Conservation (phyloP, 2,329 filamentous ascomycete species). For the Tolypocladium tropicale region DNA sequence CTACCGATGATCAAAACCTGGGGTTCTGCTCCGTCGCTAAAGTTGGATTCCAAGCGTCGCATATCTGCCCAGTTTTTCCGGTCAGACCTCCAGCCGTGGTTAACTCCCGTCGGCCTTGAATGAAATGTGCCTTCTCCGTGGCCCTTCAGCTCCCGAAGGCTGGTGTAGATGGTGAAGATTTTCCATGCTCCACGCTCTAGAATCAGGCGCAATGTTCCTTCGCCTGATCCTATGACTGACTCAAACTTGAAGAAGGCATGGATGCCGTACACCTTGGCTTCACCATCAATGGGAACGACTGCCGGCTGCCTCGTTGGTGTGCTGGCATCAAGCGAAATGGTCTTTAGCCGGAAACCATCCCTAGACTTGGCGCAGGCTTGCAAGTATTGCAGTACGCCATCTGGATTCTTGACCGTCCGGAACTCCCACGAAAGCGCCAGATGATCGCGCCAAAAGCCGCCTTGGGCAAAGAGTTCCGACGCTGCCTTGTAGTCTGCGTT, state of each 20-base stretch:
- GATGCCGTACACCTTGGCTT: constrained; percentile 39
- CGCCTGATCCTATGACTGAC: constrained; percentile 42
- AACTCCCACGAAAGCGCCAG: constrained; percentile 47
- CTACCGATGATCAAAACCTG: constrained; percentile 51
- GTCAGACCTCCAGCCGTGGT: constrained; percentile 40
- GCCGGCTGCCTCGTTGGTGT: constrained; percentile 32
- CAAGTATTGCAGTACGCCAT: constrained; percentile 29
- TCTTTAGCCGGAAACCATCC: constrained; percentile 29
- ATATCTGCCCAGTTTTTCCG: constrained; percentile 52
- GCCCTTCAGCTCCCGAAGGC: constrained; percentile 41
- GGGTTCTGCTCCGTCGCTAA: constrained; percentile 37
- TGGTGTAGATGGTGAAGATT: constrained; percentile 53
- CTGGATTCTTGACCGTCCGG: constrained; percentile 35
- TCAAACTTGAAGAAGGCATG: constrained; percentile 45
- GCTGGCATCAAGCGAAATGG: constrained; percentile 35
- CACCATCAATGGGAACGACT: constrained; percentile 34
- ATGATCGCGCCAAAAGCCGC: constrained; percentile 50
- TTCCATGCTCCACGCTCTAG: constrained; percentile 41
- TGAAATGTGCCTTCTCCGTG: constrained; percentile 37
- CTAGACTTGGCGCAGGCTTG: constrained; percentile 15
- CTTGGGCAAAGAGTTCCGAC: constrained; percentile 27
- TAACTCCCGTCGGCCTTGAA: constrained; percentile 42
- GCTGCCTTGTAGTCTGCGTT: constrained; percentile 22
- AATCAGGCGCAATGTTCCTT: constrained; percentile 44
- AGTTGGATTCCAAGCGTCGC: constrained; percentile 35